phyloP scores from a whole-genome alignment of 1,139 yeast species.

The Tardiomyces digboiensis region DNA sequence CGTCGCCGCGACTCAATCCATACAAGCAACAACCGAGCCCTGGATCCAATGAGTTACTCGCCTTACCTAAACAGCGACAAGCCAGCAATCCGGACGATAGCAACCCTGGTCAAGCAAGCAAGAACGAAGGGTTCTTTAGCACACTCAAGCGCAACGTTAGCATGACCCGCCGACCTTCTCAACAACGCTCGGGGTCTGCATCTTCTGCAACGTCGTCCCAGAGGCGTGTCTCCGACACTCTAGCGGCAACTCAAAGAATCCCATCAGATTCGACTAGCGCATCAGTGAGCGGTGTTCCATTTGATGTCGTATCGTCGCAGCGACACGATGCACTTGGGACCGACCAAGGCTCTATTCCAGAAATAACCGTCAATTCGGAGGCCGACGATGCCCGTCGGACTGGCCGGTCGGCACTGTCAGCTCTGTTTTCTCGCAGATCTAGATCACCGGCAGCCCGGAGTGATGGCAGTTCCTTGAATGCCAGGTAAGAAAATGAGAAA shows the following conservation, averaged over 20 bases:
- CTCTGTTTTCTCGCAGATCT: conserved; percentile 10
- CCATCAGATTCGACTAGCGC: neutral
- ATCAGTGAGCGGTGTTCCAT: neutral
- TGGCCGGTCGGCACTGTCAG: conserved; percentile 2
- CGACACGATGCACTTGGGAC: neutral
- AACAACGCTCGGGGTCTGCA: conserved; percentile 12
- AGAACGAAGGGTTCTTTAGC: conserved; percentile 8
- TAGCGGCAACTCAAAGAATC: neutral
- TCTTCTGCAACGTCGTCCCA: conserved; percentile 8
- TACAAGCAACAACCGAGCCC: conserved; percentile 3
- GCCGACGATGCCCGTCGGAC: neutral
- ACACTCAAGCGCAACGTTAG: conserved; percentile 16
- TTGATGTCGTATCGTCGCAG: neutral
- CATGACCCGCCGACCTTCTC: conserved; percentile 12
- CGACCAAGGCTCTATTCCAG: neutral
- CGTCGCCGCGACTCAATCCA: neutral
- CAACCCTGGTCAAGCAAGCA: conserved; percentile 1
- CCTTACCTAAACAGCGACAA: neutral
- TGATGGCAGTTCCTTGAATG: neutral
- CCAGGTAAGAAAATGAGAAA: too few species aligned
- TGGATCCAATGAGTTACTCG: conserved; percentile 2
- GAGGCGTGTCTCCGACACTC: neutral
- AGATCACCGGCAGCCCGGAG: conserved; percentile 7
- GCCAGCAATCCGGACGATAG: neutral
- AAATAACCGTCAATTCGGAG: neutral